Evolutionary conservation across 768 basidiomycete species (phyloP).

Genomic region (Mycena epipterygia): DNA sequence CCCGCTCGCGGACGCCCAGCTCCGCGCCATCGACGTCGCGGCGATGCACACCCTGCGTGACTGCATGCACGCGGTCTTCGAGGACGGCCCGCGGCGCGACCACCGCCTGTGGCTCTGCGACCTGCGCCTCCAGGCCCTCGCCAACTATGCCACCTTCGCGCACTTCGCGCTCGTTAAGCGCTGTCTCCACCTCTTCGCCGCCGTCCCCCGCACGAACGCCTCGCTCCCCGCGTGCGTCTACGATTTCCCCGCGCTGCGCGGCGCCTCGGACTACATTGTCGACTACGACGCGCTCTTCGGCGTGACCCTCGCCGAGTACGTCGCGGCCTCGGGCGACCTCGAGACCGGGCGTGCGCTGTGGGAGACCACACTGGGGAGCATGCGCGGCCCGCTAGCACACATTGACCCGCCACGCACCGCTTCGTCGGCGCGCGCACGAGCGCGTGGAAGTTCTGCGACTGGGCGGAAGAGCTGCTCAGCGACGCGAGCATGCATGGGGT

Average conservation of each 20-base stretch:
- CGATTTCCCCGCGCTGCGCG: slow-evolving; percentile 5
- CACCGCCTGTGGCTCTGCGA: slow-evolving; percentile 16
- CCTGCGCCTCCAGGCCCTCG: slow-evolving; percentile 17
- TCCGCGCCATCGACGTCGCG: slow-evolving; percentile 10
- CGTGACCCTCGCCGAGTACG: slow-evolving; percentile 9
- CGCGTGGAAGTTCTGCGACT: slow-evolving; percentile 18
- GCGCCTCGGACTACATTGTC: slow-evolving; percentile 16
- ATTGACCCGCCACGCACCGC: slow-evolving; percentile 9
- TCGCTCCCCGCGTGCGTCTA: slow-evolving; percentile 12
- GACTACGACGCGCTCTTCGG: slow-evolving; percentile 1
- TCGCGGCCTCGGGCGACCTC: slow-evolving; percentile 10
- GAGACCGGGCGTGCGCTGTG: slow-evolving; percentile 12
- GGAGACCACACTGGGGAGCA: slow-evolving; percentile 6
- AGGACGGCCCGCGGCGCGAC: slow-evolving; percentile 19
- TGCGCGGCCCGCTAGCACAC: slow-evolving; percentile 12
- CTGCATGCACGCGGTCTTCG: slow-evolving; percentile 16
- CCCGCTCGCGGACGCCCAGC: slow-evolving; percentile 14
- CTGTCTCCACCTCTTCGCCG: slow-evolving; percentile 18
- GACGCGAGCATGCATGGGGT: slow-evolving; percentile 9
- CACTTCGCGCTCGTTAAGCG: slow-evolving; percentile 9
- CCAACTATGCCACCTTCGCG: slow-evolving; percentile 16
- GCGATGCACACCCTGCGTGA: slow-evolving; percentile 18
- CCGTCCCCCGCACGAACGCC: slow-evolving; percentile 12
- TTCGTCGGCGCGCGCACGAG: slow-evolving; percentile 10
- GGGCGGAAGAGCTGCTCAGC: slow-evolving; percentile 11